Base-by-base conservation (phyloP, 75 land plant genomes). In the Cunninghamia lanceolata region DNA sequence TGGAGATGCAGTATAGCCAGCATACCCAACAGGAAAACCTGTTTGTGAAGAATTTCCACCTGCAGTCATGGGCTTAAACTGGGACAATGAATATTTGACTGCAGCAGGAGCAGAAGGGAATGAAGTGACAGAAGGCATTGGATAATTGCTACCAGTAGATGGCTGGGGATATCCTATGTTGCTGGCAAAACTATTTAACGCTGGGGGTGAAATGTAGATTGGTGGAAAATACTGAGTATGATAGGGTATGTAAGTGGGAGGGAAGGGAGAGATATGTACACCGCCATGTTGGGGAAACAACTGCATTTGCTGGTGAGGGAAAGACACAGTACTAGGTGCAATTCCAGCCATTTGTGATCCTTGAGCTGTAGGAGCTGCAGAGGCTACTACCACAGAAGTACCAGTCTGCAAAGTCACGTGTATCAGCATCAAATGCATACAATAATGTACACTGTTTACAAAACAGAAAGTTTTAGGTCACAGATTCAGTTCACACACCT, bases 291-390 rank as follows among this genome's bases (percentile, higher is more conserved):
- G 98, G 0, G 93, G 93, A 83, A 90, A 93, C 28, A 95, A 86
- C 82, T 96, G 94, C 32, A 96, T 53, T 63, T 95, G 90, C 86
- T 96, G 99, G 76, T 95, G 98, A n/a, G 93, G 92, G 52, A 93
- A 83, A 50, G 95, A 84, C 76, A 88, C 40, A 30, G 93, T 88
- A 81, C 85, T 88, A 63, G 93, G 96, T 56, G 89, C 86, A 30
- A 91, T 89, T 52, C 93, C 94, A 30, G 94, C 91, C 68, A 91
- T 82, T 89, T 94, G 99, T 32, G 95, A 91, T 14, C 84, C 92
- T 71, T 91, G 88, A 43, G 93, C 88, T 50, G 91, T 85, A 43
- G 89, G 87, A 68, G 88, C 84, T 19, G 89, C 87, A 38, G 93
- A 81, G 16, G 94, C 87, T 42, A 92, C 73, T 34, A 88, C 87